Base-by-base conservation (phyloP, 805 yeast genomes). In the Wickerhamiella australiensis region DNA sequence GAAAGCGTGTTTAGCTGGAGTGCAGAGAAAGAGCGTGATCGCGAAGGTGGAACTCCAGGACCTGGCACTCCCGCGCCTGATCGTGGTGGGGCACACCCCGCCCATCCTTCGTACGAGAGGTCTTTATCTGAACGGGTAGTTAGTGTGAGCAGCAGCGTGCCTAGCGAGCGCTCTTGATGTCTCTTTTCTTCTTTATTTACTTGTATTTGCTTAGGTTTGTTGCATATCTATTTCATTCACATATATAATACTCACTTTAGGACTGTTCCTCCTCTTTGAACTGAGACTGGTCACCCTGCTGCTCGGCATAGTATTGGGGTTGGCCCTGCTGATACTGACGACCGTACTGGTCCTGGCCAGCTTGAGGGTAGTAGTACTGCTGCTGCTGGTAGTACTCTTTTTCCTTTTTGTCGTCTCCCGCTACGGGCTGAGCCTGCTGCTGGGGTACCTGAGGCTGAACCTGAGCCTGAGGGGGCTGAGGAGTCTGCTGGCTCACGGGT, bases 1-100 rank as follows among this genome's bases (percentile, higher is more conserved):
- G 68, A 61, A 42, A 46, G 55, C 49, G 21, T 56, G 47, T 45
- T 59, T 17, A 46, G 49, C 25, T 46, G 49, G 49, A 25, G 35
- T 20, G 42, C 23, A 12, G 48, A 45, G 40, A 21, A 42, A 25
- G 45, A 31, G 6, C 20, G 21, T 18, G 46, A 42, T 18, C 46
- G 36, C 7, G 42, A 37, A 37, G 8, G 26, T 9, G 26, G 26
- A 20, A 22, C 42, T 9, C 26, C 42, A 8, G 26, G 42, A 5
- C 22, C 40, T 5, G 40, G 35, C 5, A 31, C 35, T 7, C 35
- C 35, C 15, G 35, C 35, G 20, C 38, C 38, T 5, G 38, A 33
- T 11, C 38, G 38, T 15, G 38, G 38, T 15, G 38, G 38, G 38
- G 21, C 20, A 18, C 20, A 33, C 7, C 38, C 38, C 6, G 9